phyloP scores from a whole-genome alignment of 1,139 yeast genomes.

The Petasospora fabianii region DNA sequence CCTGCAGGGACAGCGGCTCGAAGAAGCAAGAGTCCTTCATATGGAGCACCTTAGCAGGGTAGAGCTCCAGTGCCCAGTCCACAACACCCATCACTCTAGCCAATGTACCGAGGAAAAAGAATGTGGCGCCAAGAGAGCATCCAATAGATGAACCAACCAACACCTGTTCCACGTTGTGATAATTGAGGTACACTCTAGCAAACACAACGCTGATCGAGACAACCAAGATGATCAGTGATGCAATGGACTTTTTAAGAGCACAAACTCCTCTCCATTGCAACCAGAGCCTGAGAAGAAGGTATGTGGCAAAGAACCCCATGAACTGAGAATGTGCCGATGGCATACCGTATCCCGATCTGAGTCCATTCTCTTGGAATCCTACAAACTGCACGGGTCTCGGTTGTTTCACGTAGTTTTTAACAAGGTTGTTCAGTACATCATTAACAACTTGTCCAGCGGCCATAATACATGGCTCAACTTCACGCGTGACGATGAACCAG shows the following conservation, averaged over 20 bases:
- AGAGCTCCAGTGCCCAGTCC: conserved; percentile 55
- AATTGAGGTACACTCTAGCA: conserved; percentile 74
- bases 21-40: conserved; percentile 57
- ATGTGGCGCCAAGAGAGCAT: conserved; percentile 53
- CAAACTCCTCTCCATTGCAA: conserved; percentile 39
- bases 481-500: conserved; percentile 79
- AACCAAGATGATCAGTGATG: conserved; percentile 22
- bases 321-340: conserved; percentile 97
- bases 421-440: conserved; percentile 66
- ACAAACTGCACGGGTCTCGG: conserved; percentile 70
- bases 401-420: conserved; percentile 62
- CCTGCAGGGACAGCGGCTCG: conserved; percentile 32
- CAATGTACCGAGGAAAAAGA: conserved; percentile 50
- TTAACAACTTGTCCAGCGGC: conserved; percentile 84
- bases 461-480: conserved; percentile 77
- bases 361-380: conserved; percentile 42
- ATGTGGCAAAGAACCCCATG: conserved; percentile 80
- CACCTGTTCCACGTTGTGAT: conserved; percentile 76
- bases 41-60: conserved; percentile 40
- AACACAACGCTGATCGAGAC: conserved; percentile 53
- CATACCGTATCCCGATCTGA: conserved; percentile 79
- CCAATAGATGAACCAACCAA: conserved; percentile 49
- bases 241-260: conserved; percentile 26
- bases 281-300: conserved; percentile 49
- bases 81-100: conserved; percentile 57